These are phyloP conservation scores for Heterobasidion annosum DNA, from an alignment of 1,284 basidiomycete species.

Conservation along the genomic window DNA sequence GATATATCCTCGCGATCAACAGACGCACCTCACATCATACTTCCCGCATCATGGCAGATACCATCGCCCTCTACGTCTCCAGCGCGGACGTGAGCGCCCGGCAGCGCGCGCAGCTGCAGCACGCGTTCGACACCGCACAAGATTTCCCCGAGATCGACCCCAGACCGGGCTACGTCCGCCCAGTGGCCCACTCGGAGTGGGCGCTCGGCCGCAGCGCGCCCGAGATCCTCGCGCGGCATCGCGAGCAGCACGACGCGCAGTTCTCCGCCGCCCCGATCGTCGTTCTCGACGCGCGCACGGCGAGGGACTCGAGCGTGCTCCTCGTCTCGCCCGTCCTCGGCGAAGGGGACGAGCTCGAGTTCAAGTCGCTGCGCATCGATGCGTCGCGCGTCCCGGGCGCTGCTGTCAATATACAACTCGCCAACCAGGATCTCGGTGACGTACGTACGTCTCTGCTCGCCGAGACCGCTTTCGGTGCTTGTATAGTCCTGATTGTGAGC, in stretches of 20 bases:
- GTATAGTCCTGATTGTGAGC: not conserved
- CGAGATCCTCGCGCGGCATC: not conserved
- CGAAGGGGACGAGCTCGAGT: not conserved
- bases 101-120: not conserved
- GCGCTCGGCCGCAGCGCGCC: not conserved
- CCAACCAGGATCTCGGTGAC: not conserved
- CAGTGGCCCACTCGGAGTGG: not conserved
- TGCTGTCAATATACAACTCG: not conserved
- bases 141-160: not conserved
- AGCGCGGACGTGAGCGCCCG: not conserved
- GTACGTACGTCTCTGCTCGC: not conserved
- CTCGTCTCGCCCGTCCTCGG: not conserved
- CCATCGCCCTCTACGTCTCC: not conserved
- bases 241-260: not conserved
- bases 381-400: not conserved
- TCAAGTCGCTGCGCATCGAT: not conserved
- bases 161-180: not conserved
- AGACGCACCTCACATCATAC: no score
- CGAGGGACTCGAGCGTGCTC: not conserved
- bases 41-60: not conserved
- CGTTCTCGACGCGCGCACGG: not conserved
- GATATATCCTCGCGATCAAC: no score
- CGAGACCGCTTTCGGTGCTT: not conserved
- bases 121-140: not conserved
- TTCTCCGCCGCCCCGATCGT: not conserved